Evolutionary conservation across 129 eudicot species (phyloP).

Genomic region (Flaveria ramosissima): DNA sequence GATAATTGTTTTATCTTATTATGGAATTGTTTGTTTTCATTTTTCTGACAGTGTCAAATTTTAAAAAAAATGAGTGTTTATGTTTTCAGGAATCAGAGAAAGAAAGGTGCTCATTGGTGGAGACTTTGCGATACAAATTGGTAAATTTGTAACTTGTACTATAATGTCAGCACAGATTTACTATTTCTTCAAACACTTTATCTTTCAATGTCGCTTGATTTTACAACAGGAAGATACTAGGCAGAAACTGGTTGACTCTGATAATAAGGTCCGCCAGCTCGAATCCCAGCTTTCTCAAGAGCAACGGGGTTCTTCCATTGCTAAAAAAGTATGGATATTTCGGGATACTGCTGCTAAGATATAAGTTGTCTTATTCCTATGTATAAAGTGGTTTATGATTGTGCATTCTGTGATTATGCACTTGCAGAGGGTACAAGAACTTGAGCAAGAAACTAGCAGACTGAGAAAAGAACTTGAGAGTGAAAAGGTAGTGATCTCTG

Average conservation of each 20-base stretch:
- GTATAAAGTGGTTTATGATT: conserved; percentile 1
- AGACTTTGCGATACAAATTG: conserved; percentile 73
- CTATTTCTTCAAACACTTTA: conserved; percentile 5
- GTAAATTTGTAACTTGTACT: conserved; percentile 41
- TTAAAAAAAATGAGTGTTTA: conserved; percentile 5
- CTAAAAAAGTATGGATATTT: conserved; percentile 46
- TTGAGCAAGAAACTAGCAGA: conserved; percentile 65
- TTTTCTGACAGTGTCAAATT: background rate
- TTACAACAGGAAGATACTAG: conserved; percentile 77
- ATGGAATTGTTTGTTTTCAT: conserved; percentile 11
- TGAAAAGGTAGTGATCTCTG: conserved; percentile 75
- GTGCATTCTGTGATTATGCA: conserved; percentile 24
- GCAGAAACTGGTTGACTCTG: conserved; percentile 69
- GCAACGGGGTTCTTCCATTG: conserved; percentile 51
- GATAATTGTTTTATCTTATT: conserved; percentile 15
- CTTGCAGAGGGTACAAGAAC: conserved; percentile 76
- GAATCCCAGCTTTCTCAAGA: conserved; percentile 67
- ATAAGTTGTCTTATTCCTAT: background rate
- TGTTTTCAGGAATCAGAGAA: conserved; percentile 77
- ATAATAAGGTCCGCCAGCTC: conserved; percentile 82
- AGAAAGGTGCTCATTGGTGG: conserved; percentile 75
- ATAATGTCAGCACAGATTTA: conserved; percentile 7
- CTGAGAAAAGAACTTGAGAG: conserved; percentile 80
- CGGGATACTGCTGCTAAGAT: conserved; percentile 2
- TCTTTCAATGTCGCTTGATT: conserved; percentile 20